Base-by-base conservation (phyloP, 1,139 yeast genomes). In the Taiozyma sp. region DNA sequence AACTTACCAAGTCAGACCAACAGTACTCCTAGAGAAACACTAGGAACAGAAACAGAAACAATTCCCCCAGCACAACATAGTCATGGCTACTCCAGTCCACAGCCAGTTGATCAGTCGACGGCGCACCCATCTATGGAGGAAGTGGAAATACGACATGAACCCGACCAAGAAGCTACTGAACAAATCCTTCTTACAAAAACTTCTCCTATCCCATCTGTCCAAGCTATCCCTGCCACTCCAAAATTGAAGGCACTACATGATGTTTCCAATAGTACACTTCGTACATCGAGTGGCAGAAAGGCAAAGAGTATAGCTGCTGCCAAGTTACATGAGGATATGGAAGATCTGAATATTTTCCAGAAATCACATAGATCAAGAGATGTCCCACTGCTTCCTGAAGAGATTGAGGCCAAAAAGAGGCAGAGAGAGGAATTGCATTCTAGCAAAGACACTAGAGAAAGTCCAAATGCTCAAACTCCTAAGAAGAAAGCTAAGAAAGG, bases 221-320 rank as follows among this genome's bases (percentile, higher is more conserved):
- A 37, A 1, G 13, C 14, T 8, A 30, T 32, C 1, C 39, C 46
- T 6, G 24, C 30, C 3, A 39, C 52, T 32, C 43, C 50, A 29
- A 49, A 43, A 34, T 16, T 30, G 6, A 37, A 47, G 28, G 44
- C 46, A 3, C 16, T 45, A 5, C 11, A 22, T 22, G 35, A 41
- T 47, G 19, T 49, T n/a, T 29, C 53, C 45, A 28, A 41, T 13
- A 44, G 43, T 41, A 5, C 47, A 4, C 7, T 50, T 4, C 55
- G 60, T 21, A 45, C 45, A 10, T 44, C 55, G 3, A 57, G 55
- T 47, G 59, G 59, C 0, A 70, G 81, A 14, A 72, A 81, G 22
- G 95, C 95, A 1, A 83, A 85, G 42, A 75, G 77, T 45, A 79
- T 79, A 58, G 95, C 95, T 0, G 82, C 83, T 0, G 71, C 71